These are phyloP conservation scores for Xylaria venustula DNA, from an alignment of 495 filamentous ascomycete species.

Conservation along the genomic window DNA sequence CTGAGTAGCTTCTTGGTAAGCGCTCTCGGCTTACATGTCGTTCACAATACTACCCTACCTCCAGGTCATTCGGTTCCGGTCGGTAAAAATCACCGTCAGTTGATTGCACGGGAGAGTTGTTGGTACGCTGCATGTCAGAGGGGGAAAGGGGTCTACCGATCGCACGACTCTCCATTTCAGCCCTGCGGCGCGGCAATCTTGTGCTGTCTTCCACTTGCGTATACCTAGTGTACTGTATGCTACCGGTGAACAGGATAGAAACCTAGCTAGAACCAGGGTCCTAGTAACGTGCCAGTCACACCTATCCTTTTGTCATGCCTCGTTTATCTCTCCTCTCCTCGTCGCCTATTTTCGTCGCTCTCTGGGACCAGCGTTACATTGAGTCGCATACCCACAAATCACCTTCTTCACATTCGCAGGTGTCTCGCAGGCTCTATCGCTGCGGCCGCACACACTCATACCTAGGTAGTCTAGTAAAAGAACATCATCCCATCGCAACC, in stretches of 20 bases:
- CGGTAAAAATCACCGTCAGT: not conserved
- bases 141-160: not conserved
- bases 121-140: constrained; percentile 11
- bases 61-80: constrained; percentile 3
- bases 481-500: not conserved
- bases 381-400: not conserved
- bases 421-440: not conserved
- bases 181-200: constrained; percentile 9
- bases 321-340: not conserved
- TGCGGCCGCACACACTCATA: too few species aligned
- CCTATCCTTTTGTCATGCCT: too few species aligned
- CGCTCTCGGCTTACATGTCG: not conserved
- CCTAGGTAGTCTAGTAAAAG: too few species aligned
- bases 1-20: not conserved
- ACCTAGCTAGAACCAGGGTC: constrained; percentile 2
- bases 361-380: not conserved
- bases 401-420: not conserved
- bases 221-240: not conserved
- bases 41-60: not conserved
- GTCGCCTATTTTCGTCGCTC: not conserved
- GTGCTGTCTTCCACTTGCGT: not conserved
- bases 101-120: not conserved
- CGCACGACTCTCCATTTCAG: constrained; percentile 11
- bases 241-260: not conserved
- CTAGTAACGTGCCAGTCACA: not conserved